Base-by-base conservation (phyloP, 2,329 filamentous ascomycete genomes). In the Pseudocercospora macadamiae region DNA sequence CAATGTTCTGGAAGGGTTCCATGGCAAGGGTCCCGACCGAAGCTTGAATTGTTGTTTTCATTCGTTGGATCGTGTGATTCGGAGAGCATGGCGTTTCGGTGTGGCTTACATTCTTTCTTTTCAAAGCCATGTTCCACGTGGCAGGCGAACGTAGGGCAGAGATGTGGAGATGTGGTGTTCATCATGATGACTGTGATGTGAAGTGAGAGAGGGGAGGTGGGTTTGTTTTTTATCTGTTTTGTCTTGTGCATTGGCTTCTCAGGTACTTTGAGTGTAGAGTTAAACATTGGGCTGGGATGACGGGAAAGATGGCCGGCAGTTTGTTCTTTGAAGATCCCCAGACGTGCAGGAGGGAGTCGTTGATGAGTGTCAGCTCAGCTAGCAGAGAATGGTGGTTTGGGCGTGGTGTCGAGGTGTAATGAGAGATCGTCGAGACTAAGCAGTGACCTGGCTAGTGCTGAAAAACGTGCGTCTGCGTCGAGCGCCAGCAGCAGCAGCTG, bases 1-100 rank as follows among this genome's bases (percentile, higher is more conserved):
- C 18, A 51, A 51, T 39, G 49, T 53, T 53, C 49, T 53, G 19
- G 49, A 53, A 53, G 49, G 25, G 23, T 53, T 19, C 19, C 23
- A 14, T 25, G 45, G 28, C 28, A 6, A 32, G 28, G 28, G 28
- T 32, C 28, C 28, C 28, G 28, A 32, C 6, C 28, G 6, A 32
- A 7, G 28, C 18, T 18, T 8, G 7, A n/a, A 12, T 8, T 18
- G 19, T 10, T 28, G 9, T 48, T 21, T 32, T 18, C 23, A 28
- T 48, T 25, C 45, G 39, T 21, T 23, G 16, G 21, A 23, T 10
- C 12, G 39, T n/a, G n/a, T n/a, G n/a, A n/a, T n/a, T n/a, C n/a
- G 39, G 16, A 18, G 18, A 9, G 12, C n/a, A 51, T 23, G 28
- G 16, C 25, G n/a, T 12, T 49, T 34, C 12, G 32, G 14, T 19